A percentile compares a stretch with the other conserved stretches of the same genome.
These are phyloP conservation scores for Paradendryphiella salina DNA, from an alignment of 2,329 filamentous ascomycete species.

Conservation along the genomic window DNA sequence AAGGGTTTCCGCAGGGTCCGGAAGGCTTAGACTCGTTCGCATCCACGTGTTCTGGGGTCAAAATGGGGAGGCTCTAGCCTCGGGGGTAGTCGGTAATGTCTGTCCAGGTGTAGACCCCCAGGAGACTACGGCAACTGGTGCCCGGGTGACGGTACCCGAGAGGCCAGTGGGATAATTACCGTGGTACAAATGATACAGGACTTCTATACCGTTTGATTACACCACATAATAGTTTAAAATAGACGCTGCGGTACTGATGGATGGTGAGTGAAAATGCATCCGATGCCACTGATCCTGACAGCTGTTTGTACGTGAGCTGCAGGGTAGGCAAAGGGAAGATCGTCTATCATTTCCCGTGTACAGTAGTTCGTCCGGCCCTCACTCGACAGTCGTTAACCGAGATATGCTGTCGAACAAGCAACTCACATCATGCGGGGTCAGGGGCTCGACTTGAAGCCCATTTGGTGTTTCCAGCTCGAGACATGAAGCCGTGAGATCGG, in stretches of 20 bases:
- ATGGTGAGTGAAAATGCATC: background rate
- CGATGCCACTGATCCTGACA: background rate
- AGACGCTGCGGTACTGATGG: background rate
- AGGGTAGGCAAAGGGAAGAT: background rate
- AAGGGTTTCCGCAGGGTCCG: background rate
- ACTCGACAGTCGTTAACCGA: slow-evolving; percentile 16
- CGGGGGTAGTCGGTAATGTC: slow-evolving; percentile 8
- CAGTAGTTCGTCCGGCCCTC: background rate
- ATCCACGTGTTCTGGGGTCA: slow-evolving; percentile 5
- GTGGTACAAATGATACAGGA: background rate
- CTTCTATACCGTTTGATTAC: background rate
- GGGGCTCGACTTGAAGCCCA: background rate
- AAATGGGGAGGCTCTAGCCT: slow-evolving; percentile 2
- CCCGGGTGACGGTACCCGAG: slow-evolving; percentile 17
- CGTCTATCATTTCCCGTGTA: slow-evolving; percentile 21
- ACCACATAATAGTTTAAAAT: background rate
- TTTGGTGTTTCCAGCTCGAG: background rate
- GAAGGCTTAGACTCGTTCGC: background rate
- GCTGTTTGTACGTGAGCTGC: background rate
- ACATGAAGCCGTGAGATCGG: background rate
- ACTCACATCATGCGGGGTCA: background rate
- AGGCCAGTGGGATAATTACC: background rate
- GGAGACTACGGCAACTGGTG: background rate
- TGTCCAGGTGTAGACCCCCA: background rate
- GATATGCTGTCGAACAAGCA: background rate